Base-by-base conservation (phyloP, 2,329 filamentous ascomycete genomes). In the Plenodomus tracheiphilus region DNA sequence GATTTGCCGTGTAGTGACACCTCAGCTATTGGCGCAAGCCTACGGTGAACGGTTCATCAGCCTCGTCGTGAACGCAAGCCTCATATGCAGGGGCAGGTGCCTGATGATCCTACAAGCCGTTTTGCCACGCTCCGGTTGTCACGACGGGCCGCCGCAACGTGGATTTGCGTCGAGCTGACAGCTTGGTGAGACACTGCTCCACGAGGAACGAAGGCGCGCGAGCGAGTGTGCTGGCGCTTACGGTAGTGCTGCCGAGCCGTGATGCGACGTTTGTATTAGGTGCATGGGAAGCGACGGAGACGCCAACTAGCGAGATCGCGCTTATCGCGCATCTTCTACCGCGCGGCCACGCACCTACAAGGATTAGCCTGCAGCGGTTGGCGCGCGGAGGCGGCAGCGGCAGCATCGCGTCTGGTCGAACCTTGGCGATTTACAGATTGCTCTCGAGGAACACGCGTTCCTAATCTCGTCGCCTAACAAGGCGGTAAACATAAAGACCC, bases 241-340 rank as follows among this genome's bases (percentile, higher is more conserved):
- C 16, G 35, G 16, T 34, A 43, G 41, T 28, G 34, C 16, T 38
- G 41, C 41, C 41, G 20, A 43, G 41, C 41, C 41, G 20, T 38
- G 41, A 28, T n/a, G 41, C 4, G 28, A 32, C 13, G 28, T 32
- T 11, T 6, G 11, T 32, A 8, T 11, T 10, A 32, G 28, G 6
- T 25, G 22, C 22, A 25, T 5, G 22, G n/a, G n/a, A n/a, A n/a
- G n/a, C n/a, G n/a, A n/a, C n/a, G n/a, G n/a, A n/a, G n/a, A n/a
- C n/a, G n/a, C n/a, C n/a, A n/a, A n/a, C n/a, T n/a, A n/a, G n/a
- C n/a, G n/a, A n/a, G n/a, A n/a, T n/a, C n/a, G 22, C 22, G 22
- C 22, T 25, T 25, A 25, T 10, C 10, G 22, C 22, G 22, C 5
- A 10, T 25, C 5, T n/a, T n/a, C n/a, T n/a, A n/a, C n/a, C n/a